A percentile compares a stretch with the other conserved stretches of the same genome.
These are phyloP conservation scores for Aspergillus latus DNA, from an alignment of 2,329 filamentous ascomycete genomes.

Conservation along the genomic window DNA sequence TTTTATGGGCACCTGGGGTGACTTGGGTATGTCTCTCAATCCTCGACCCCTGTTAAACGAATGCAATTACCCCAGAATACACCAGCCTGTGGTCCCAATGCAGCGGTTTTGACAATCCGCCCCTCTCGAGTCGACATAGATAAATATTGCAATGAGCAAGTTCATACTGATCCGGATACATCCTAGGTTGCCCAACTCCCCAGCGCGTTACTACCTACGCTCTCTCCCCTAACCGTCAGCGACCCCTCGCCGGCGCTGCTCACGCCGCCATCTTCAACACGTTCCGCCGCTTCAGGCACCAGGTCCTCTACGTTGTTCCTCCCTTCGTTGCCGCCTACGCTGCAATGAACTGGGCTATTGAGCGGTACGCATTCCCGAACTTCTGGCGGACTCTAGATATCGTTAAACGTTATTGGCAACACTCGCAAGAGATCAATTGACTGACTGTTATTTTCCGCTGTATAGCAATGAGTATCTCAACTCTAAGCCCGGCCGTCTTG, in stretches of 20 bases:
- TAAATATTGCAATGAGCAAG: background rate
- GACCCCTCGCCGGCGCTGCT: slow-evolving; percentile 73
- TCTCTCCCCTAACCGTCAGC: slow-evolving; percentile 83
- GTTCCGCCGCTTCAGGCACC: slow-evolving; percentile 78
- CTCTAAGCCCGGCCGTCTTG: slow-evolving; percentile 49
- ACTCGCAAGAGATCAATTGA: background rate
- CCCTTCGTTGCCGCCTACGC: slow-evolving; percentile 77
- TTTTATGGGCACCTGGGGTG: slow-evolving; percentile 73
- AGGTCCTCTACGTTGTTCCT: slow-evolving; percentile 86
- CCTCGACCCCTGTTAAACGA: slow-evolving; percentile 10
- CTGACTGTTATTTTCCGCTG: slow-evolving; percentile 4
- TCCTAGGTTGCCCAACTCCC: slow-evolving; percentile 38
- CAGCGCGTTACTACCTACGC: slow-evolving; percentile 69
- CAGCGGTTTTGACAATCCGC: background rate
- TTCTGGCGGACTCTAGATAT: background rate
- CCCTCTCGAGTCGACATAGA: background rate
- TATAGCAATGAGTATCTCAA: slow-evolving; percentile 52
- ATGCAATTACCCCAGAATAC: slow-evolving; percentile 1
- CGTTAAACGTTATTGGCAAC: background rate
- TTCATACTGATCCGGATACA: slow-evolving; percentile 2
- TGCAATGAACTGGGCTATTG: slow-evolving; percentile 83
- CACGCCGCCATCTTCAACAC: slow-evolving; percentile 93
- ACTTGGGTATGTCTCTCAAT: slow-evolving; percentile 62
- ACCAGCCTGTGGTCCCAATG: background rate
- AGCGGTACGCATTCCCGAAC: slow-evolving; percentile 65